Percentiles rank a stretch among this genome's conserved stretches.
Conservation (phyloP, 768 basidiomycete genomes). For the Trametopsis cervina region DNA sequence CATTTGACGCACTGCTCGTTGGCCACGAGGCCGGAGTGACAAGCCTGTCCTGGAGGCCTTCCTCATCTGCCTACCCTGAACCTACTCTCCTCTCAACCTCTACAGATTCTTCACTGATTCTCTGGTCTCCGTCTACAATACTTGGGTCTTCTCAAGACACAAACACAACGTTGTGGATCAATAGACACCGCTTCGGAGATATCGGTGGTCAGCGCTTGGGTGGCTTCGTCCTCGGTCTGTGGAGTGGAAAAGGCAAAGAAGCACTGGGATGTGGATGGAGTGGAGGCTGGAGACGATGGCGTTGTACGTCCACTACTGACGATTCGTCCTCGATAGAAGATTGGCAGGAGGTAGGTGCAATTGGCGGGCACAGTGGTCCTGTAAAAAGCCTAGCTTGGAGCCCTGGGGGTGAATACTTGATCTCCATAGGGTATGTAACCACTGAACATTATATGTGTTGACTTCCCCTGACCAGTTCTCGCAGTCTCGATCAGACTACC, state of each 20-base stretch:
- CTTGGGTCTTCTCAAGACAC: conserved; percentile 29
- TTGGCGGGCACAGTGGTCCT: conserved; percentile 78
- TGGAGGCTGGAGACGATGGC: conserved; percentile 91
- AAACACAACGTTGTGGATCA: conserved; percentile 78
- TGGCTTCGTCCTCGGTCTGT: conserved; percentile 88
- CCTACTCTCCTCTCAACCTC: conserved; percentile 82
- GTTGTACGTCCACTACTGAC: conserved; percentile 24
- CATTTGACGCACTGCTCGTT: conserved; percentile 88
- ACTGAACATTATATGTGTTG: background rate
- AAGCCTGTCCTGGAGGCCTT: conserved; percentile 75
- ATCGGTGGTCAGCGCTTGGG: conserved; percentile 86
- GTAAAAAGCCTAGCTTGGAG: conserved; percentile 86
- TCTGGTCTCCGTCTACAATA: conserved; percentile 80
- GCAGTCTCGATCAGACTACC: conserved; percentile 85
- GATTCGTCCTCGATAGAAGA: conserved; percentile 25
- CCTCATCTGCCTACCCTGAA: background rate
- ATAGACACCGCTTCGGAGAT: conserved; percentile 87
- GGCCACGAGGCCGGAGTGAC: conserved; percentile 97
- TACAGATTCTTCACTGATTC: conserved; percentile 89
- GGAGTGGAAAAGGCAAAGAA: conserved; percentile 57
- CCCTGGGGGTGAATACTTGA: conserved; percentile 75
- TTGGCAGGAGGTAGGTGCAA: conserved; percentile 76
- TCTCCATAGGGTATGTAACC: conserved; percentile 68
- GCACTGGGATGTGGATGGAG: conserved; percentile 90
- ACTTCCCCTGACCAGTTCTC: conserved; percentile 2